Conservation (phyloP, 257 asterid genomes). For the Capsicum pubescens region DNA sequence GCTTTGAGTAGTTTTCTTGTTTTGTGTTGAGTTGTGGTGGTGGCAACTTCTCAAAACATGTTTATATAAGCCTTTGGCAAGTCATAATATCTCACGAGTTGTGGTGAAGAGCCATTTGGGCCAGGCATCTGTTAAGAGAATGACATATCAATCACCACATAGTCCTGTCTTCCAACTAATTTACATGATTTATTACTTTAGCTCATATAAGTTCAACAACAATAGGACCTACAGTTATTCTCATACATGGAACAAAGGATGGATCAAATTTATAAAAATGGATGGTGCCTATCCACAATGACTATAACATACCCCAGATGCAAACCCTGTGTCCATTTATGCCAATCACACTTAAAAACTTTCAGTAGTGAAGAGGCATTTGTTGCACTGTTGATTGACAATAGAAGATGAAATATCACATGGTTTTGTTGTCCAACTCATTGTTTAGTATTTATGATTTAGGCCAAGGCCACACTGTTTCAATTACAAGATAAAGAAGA, state of each 20-base stretch:
- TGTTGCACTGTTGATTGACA: not conserved
- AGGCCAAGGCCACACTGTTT: not conserved
- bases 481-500: not conserved
- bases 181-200: not conserved
- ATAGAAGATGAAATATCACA: not conserved
- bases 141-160: not conserved
- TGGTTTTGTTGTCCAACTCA: not conserved
- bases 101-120: conserved; percentile 26
- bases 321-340: no score
- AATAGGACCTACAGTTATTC: not conserved
- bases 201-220: not conserved
- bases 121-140: not conserved
- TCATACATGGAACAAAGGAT: not conserved
- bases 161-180: not conserved
- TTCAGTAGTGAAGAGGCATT: not conserved
- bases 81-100: not conserved
- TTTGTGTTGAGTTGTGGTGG: not conserved
- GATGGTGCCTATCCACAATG: not conserved
- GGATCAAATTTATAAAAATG: conserved; percentile 3
- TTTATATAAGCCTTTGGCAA: not conserved
- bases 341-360: not conserved
- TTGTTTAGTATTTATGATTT: not conserved
- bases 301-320: no score
- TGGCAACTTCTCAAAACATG: not conserved
- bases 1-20: not conserved